phyloP scores from a whole-genome alignment of 345 rosid species.

The Eucalyptus pauciflora region DNA sequence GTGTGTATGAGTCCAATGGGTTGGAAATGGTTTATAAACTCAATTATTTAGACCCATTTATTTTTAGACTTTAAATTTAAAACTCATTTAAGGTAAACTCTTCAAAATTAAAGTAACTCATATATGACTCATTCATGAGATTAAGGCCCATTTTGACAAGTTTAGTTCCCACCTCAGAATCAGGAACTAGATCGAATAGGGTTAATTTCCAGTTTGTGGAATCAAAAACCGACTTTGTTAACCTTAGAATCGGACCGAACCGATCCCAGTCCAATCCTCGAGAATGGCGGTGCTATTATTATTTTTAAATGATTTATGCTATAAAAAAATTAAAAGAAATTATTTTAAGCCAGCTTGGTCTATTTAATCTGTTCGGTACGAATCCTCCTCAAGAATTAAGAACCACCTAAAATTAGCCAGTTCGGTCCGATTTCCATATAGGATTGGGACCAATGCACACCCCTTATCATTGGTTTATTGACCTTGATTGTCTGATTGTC shows the following conservation, averaged over 20 bases:
- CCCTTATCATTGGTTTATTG: neutral
- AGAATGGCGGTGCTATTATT: neutral
- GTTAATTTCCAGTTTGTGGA: neutral
- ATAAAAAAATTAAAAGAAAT: neutral
- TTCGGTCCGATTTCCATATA: neutral
- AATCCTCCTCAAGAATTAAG: too few species aligned
- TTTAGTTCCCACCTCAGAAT: neutral
- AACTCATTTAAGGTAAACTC: too few species aligned
- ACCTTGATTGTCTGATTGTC: neutral
- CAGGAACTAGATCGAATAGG: neutral
- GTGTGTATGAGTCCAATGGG: too few species aligned
- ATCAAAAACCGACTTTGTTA: neutral
- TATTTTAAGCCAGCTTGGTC: fast-evolving
- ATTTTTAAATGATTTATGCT: neutral
- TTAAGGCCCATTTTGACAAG: too few species aligned
- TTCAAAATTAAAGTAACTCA: too few species aligned
- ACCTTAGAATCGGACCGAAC: neutral
- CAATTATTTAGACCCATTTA: too few species aligned
- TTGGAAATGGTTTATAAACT: too few species aligned
- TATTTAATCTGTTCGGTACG: fast-evolving
- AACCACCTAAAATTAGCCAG: neutral
- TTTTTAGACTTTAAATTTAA: too few species aligned
- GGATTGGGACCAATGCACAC: neutral
- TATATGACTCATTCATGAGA: too few species aligned
- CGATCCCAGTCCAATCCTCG: fast-evolving